Conservation (phyloP, 2,329 filamentous ascomycete genomes). For the Xylariaceae sp. region DNA sequence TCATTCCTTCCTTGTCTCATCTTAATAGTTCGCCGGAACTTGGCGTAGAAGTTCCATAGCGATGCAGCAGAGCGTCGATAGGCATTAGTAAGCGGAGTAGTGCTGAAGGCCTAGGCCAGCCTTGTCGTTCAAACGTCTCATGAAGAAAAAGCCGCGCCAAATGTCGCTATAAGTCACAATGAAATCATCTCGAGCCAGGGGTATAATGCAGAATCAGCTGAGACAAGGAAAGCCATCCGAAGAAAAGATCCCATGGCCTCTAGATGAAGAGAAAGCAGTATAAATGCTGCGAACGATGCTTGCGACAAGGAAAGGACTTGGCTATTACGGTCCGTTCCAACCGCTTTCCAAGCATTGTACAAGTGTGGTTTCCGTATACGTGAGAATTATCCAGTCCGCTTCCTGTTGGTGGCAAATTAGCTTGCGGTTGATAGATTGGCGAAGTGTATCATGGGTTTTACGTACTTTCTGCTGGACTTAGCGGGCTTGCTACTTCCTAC, state of each 20-base stretch:
- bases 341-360: conserved; percentile 4
- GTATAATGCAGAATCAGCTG: conserved; percentile 43
- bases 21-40: conserved; percentile 20
- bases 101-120: conserved; percentile 2
- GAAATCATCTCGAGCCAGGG: conserved; percentile 35
- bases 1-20: conserved; percentile 31
- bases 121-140: conserved; percentile 23
- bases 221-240: conserved; percentile 26
- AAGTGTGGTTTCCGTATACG: no score
- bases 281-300: conserved; percentile 13
- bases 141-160: conserved; percentile 30
- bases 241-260: conserved; percentile 29
- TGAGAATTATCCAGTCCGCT: conserved; percentile 6
- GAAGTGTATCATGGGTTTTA: conserved; percentile 1
- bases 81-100: conserved; percentile 24
- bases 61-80: conserved; percentile 18
- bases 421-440: neutral
- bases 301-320: neutral
- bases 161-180: conserved; percentile 35
- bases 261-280: conserved; percentile 23
- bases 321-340: conserved; percentile 2
- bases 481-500: conserved; percentile 35
- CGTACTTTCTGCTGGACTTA: conserved; percentile 43
- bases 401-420: conserved; percentile 12
- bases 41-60: conserved; percentile 8